Evolutionary conservation across 2,329 filamentous ascomycete genomes (phyloP).

Genomic region (Talaromyces sp.): DNA sequence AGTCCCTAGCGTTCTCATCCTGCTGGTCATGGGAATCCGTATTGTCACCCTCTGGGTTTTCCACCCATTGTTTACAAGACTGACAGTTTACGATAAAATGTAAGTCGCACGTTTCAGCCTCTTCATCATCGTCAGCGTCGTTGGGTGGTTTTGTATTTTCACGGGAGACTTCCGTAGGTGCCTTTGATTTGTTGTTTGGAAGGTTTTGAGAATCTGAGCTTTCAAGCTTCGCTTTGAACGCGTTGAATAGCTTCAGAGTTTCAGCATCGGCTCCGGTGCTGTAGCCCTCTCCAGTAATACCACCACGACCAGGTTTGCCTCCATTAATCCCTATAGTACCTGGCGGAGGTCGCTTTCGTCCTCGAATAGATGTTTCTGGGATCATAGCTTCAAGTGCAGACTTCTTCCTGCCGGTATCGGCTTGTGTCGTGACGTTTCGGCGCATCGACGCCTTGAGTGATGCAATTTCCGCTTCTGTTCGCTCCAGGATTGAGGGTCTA

Average conservation of each 20-base stretch:
- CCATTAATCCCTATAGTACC: constrained; percentile 25
- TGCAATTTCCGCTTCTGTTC: constrained; percentile 44
- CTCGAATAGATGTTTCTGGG: constrained; percentile 43
- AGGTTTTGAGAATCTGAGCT: constrained; percentile 25
- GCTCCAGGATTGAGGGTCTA: constrained; percentile 33
- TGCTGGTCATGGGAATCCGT: constrained; percentile 47
- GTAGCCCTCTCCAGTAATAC: constrained; percentile 42
- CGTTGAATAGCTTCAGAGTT: constrained; percentile 66
- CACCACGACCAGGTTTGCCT: constrained; percentile 47
- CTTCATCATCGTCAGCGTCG: constrained; percentile 47
- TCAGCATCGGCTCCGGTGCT: constrained; percentile 55
- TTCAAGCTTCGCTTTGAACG: constrained; percentile 75
- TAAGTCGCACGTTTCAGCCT: constrained; percentile 77
- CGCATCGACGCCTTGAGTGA: constrained; percentile 46
- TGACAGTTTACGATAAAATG: constrained; percentile 96
- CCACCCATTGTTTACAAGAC: constrained; percentile 76
- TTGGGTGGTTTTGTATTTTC: not conserved
- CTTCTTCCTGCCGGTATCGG: constrained; percentile 35
- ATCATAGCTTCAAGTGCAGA: constrained; percentile 47
- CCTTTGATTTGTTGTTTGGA: constrained; percentile 12
- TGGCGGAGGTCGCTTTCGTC: constrained; percentile 40
- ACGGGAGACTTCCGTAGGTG: constrained; percentile 6
- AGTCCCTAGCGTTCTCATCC: constrained; percentile 54
- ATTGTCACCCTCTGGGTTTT: constrained; percentile 47
- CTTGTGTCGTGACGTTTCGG: constrained; percentile 31